Percentiles rank a stretch among this genome's conserved stretches.
Evolutionary conservation across 805 yeast genomes (phyloP).

Genomic region (Sugiyamaella floridensis): DNA sequence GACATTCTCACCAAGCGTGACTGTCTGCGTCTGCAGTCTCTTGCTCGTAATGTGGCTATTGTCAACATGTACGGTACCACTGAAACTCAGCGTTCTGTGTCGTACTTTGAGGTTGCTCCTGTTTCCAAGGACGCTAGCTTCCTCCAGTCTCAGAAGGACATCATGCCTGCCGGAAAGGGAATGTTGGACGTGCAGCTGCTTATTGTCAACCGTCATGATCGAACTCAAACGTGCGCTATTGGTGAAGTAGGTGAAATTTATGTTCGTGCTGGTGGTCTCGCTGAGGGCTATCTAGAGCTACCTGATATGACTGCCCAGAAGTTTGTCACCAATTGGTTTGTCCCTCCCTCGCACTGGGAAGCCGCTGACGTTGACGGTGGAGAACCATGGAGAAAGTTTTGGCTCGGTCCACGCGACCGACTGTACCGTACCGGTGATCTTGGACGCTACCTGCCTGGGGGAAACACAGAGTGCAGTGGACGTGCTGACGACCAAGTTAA

Average conservation of each 20-base stretch:
- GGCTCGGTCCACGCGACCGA: conserved; percentile 95
- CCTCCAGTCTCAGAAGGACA: conserved; percentile 79
- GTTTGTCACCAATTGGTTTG: conserved; percentile 89
- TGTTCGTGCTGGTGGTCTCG: conserved; percentile 96
- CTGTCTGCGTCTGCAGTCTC: conserved; percentile 82
- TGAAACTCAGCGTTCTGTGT: conserved; percentile 97
- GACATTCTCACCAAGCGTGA: conserved; percentile 96
- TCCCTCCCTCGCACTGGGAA: conserved; percentile 56
- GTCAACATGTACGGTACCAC: conserved; percentile 99
- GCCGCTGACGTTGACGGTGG: conserved; percentile 38
- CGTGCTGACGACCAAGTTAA: conserved; percentile 99
- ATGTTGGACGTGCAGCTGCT: conserved; percentile 92
- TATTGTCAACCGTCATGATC: conserved; percentile 86
- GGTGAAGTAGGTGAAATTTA: conserved; percentile 99
- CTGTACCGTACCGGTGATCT: conserved; percentile 95
- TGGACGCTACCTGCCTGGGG: conserved; percentile 94
- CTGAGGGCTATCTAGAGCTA: conserved; percentile 90
- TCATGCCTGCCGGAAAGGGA: conserved; percentile 98
- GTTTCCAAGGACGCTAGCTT: conserved; percentile 61
- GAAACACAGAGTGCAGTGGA: conserved; percentile 96
- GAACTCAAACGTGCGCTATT: conserved; percentile 89
- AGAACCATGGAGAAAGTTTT: conserved; percentile 66
- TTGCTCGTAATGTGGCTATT: conserved; percentile 82
- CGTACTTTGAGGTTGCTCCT: conserved; percentile 82
- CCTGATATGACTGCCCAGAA: conserved; percentile 85